phyloP scores from a whole-genome alignment of 176 grass and related monocot genomes.

The Lolium rigidum region DNA sequence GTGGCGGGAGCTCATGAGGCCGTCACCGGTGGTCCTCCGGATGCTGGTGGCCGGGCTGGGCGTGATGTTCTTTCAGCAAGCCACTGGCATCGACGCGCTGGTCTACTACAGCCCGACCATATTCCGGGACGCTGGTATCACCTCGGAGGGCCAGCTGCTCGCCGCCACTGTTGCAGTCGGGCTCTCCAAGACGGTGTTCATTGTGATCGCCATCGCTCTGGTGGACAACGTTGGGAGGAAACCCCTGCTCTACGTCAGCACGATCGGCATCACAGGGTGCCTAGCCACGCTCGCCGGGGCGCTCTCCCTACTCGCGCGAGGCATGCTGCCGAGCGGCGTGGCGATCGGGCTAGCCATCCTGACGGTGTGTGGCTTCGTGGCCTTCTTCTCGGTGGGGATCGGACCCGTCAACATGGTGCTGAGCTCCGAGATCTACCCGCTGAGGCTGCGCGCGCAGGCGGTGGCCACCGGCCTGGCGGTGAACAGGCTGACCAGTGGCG shows the following conservation, averaged over 20 bases:
- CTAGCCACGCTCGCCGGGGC: slow-evolving; percentile 53
- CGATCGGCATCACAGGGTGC: slow-evolving; percentile 72
- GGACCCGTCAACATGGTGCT: slow-evolving; percentile 77
- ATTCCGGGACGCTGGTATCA: slow-evolving; percentile 66
- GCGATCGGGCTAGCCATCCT: slow-evolving; percentile 50
- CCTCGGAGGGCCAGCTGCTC: slow-evolving; percentile 56
- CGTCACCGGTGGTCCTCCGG: slow-evolving; percentile 57
- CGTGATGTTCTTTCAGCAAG: slow-evolving; percentile 79
- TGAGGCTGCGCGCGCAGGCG: slow-evolving; percentile 75
- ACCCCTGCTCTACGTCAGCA: slow-evolving; percentile 72
- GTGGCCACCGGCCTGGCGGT: slow-evolving; percentile 53
- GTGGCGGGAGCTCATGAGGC: slow-evolving; percentile 60
- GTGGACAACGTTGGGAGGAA: slow-evolving; percentile 68
- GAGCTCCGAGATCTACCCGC: slow-evolving; percentile 77
- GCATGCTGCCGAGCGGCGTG: slow-evolving; percentile 34
- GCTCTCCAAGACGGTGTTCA: slow-evolving; percentile 68
- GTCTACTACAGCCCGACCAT: slow-evolving; percentile 83
- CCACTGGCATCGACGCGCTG: slow-evolving; percentile 70
- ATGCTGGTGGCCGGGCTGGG: slow-evolving; percentile 67
- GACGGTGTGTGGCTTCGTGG: slow-evolving; percentile 77
- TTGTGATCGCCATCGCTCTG: slow-evolving; percentile 63
- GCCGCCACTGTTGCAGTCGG: slow-evolving; percentile 73
- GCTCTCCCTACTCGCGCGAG: slow-evolving; percentile 42
- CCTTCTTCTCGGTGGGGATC: slow-evolving; percentile 81
- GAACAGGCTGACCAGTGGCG: slow-evolving; percentile 73